Evolutionary conservation across 192 early-diverging fungal species (phyloP).

Genomic region (Rhizophagus prolifer): DNA sequence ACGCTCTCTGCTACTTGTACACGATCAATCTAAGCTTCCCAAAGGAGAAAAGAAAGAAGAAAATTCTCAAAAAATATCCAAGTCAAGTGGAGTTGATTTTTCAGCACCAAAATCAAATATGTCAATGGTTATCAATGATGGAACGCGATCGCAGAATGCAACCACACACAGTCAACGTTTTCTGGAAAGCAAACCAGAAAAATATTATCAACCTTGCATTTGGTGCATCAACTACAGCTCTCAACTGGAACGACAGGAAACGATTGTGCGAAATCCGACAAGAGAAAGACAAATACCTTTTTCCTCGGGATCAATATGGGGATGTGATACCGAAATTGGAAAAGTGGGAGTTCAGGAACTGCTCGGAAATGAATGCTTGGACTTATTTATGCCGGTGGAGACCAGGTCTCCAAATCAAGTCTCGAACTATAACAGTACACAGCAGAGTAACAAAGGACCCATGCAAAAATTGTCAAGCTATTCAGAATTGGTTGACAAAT

Average conservation of each 20-base stretch:
- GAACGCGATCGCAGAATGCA: no score
- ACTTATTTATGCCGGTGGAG: not conserved
- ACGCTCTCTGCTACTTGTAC: no score
- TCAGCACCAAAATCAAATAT: no score
- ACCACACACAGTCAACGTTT: no score
- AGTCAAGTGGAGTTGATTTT: no score
- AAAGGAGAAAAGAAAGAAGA: no score
- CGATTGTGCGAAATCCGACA: not conserved
- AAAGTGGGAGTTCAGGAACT: slow-evolving; percentile 1
- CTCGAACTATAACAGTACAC: not conserved
- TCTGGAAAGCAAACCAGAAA: no score
- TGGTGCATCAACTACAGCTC: no score
- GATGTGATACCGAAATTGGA: not conserved
- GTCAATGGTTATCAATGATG: no score
- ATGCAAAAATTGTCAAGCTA: not conserved
- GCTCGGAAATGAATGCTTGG: not conserved
- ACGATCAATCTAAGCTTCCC: no score
- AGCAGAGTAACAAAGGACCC: not conserved
- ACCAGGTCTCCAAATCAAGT: not conserved
- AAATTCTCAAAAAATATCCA: no score
- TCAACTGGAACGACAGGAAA: not conserved
- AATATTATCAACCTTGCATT: no score
- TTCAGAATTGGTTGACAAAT: not conserved
- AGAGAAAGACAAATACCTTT: not conserved
- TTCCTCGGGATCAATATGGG: not conserved